A percentile compares a stretch with the other conserved stretches of the same genome.
Conservation (phyloP, 306 rosid species). For the Boehmeria nivea region DNA sequence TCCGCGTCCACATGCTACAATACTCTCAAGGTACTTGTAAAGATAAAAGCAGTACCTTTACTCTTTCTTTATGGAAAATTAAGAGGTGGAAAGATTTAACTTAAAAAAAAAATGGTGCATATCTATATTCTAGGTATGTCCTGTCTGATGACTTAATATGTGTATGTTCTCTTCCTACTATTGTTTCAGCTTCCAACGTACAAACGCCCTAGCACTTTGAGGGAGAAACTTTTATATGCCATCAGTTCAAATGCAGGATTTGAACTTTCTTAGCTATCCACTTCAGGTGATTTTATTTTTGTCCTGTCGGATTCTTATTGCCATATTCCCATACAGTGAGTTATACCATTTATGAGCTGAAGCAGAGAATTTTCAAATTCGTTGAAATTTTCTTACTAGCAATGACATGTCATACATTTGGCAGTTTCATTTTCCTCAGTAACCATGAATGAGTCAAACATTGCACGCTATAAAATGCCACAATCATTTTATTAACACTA, state of each 20-base stretch:
- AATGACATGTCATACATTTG: neutral
- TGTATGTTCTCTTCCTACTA: neutral
- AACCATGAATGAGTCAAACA: neutral
- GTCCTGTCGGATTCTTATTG: conserved; percentile 4
- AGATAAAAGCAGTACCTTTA: conserved; percentile 8
- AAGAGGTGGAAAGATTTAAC: neutral
- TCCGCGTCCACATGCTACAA: conserved; percentile 98
- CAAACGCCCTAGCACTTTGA: conserved; percentile 81
- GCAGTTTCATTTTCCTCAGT: neutral
- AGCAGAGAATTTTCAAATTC: no score
- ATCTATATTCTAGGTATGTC: no score
- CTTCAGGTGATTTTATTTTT: conserved; percentile 31
- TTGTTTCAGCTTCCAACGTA: conserved; percentile 87
- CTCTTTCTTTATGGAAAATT: neutral
- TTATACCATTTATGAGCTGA: neutral
- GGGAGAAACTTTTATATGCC: conserved; percentile 83
- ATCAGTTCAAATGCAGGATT: conserved; percentile 92
- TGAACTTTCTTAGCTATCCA: conserved; percentile 70
- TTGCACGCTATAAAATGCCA: neutral
- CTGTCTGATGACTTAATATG: neutral
- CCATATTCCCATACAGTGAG: neutral
- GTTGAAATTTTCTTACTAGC: no score
- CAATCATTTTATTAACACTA: neutral
- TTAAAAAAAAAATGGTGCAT: no score
- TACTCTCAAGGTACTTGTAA: conserved; percentile 71